Evolutionary conservation across 1,284 basidiomycete genomes (phyloP), one percentile per base, ranked within the genome.

Genomic region (Trametes polyzona): DNA sequence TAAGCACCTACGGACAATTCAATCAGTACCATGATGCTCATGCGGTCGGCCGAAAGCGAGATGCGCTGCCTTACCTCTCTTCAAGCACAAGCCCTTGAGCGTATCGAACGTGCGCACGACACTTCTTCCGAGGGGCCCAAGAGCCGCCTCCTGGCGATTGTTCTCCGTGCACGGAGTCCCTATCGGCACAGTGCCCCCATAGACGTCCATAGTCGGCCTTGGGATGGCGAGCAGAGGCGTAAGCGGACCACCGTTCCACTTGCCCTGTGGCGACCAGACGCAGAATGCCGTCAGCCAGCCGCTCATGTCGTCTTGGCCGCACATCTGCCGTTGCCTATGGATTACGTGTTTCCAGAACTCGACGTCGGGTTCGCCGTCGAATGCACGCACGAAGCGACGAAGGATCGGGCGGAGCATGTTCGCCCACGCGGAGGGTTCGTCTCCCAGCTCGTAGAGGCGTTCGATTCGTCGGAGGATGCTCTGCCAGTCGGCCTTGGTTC

Each of bases 211-310:
- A n/a, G n/a, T n/a, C n/a, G n/a, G n/a, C n/a, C n/a, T n/a, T n/a
- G 30, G 19, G n/a, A 50, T 24, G 17, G 37, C 19, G 24, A 32
- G 35, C 21, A 27, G 30, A 29, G 3, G 44, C 11, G 17, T 14
- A 1, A 29, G 43, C 5, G 16, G 36, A 21, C 52, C 33, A 5
- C 71, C 76, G 59, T 74, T 68, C 43, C 27, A 51, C 24, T 65
- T 54, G 8, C 74, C 72, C 1, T 64, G 59, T 24, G 63, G 61
- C 44, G 67, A 63, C 64, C 76, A 77, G 6, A 73, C 71, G 57
- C 71, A 73, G 51, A 79, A 79, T 1, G 73, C 76, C 19, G 72
- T 75, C 56, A 77, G 61, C 76, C 76, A 77, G 3, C 73, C 73
- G 26, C 63, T 54, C 12, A 76, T 47, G 16, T 59, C 58, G 21